Evolutionary conservation across 768 basidiomycete species (phyloP).

Genomic region (Dendrothele bispora): DNA sequence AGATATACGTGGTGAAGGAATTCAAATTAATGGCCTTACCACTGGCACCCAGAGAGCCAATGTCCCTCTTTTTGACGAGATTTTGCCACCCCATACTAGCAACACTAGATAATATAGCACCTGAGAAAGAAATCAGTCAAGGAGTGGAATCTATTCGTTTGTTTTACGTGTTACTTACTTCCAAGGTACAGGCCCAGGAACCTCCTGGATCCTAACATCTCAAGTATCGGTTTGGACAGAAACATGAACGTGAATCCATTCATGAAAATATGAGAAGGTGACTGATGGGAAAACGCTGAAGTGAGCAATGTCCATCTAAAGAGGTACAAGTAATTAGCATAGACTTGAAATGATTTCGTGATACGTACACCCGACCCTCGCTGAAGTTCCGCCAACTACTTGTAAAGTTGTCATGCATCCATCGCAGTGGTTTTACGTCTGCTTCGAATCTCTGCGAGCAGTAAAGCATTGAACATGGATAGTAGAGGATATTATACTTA

Average conservation of each 20-base stretch:
- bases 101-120: constrained; percentile 58
- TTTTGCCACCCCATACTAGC: constrained; percentile 50
- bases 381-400: constrained; percentile 59
- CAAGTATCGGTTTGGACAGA: constrained; percentile 65
- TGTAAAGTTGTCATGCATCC: constrained; percentile 67
- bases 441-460: constrained; percentile 35
- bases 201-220: constrained; percentile 59
- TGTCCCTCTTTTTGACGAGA: constrained; percentile 31
- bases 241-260: constrained; percentile 81
- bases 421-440: constrained; percentile 36
- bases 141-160: not conserved
- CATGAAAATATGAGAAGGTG: constrained; percentile 62
- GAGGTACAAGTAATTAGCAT: constrained; percentile 7
- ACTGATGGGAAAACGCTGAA: constrained; percentile 68
- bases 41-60: constrained; percentile 66
- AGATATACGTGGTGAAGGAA: not conserved
- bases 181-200: constrained; percentile 77
- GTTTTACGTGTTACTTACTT: constrained; percentile 38
- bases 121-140: constrained; percentile 32
- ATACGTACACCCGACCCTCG: constrained; percentile 63
- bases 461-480: constrained; percentile 2
- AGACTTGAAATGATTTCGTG: not conserved
- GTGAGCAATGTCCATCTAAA: constrained; percentile 78
- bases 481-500: constrained; percentile 15
- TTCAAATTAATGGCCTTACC: constrained; percentile 56